Percentiles rank a stretch among this genome's conserved stretches.
phyloP scores from a whole-genome alignment of 331 rosid species.

The Malus hybrid region DNA sequence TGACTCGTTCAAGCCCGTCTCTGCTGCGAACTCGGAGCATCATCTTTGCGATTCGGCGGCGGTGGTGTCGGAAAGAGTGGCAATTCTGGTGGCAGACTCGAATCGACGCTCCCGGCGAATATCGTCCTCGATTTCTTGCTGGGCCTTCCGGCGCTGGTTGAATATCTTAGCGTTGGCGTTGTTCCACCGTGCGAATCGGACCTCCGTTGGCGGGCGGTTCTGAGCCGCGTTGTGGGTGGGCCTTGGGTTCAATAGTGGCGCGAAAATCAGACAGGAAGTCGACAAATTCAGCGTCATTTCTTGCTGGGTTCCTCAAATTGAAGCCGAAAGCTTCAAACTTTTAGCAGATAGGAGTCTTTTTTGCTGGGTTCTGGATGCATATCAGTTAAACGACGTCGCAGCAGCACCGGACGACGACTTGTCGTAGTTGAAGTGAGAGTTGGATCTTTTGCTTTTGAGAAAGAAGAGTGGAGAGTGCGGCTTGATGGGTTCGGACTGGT shows the following conservation, averaged over 20 bases:
- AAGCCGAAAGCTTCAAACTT: too few species aligned
- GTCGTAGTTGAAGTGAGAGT: too few species aligned
- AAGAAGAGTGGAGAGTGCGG: too few species aligned
- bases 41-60: slow-evolving; percentile 23
- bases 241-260: slow-evolving; percentile 14
- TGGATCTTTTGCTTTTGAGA: too few species aligned
- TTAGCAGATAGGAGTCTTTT: too few species aligned
- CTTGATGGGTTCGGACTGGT: too few species aligned
- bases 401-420: too few species aligned
- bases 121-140: slow-evolving; percentile 63
- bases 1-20: slow-evolving; percentile 74
- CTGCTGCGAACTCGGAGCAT: slow-evolving; percentile 87
- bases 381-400: too few species aligned
- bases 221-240: slow-evolving; percentile 12
- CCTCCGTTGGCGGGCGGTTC: slow-evolving; percentile 24
- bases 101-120: slow-evolving; percentile 74
- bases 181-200: slow-evolving; percentile 48
- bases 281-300: too few species aligned
- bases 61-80: slow-evolving; percentile 15
- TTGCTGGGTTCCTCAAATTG: too few species aligned
- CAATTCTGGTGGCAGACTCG: slow-evolving; percentile 43
- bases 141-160: slow-evolving; percentile 49
- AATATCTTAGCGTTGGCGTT: slow-evolving; percentile 65
- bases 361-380: too few species aligned
- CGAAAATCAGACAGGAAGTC: too few species aligned